Percentiles rank a stretch among this genome's conserved stretches.
These are phyloP conservation scores for Cinnamomum micranthum DNA, from an alignment of 164 flowering plant species.

Conservation along the genomic window DNA sequence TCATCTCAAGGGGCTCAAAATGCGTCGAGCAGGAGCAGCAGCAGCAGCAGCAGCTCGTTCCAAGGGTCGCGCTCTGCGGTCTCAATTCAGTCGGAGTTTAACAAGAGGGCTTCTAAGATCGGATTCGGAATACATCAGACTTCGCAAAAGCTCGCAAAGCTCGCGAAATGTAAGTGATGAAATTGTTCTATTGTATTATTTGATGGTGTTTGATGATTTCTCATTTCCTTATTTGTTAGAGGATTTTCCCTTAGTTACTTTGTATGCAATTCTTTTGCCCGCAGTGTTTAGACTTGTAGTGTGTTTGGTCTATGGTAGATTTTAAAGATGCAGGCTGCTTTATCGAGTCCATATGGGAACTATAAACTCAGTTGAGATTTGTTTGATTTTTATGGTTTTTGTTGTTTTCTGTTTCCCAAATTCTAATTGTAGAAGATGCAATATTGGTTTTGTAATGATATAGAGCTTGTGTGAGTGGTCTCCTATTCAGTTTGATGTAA, in stretches of 20 bases:
- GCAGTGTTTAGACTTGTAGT: neutral
- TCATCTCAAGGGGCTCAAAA: conserved; percentile 19
- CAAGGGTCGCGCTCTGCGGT: conserved; percentile 44
- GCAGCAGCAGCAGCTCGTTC: conserved; percentile 22
- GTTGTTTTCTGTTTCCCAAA: no score
- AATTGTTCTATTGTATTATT: neutral
- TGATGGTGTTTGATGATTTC: neutral
- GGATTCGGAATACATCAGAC: conserved; percentile 92
- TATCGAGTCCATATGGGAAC: no score
- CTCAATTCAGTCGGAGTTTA: conserved; percentile 84
- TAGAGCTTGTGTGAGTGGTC: no score
- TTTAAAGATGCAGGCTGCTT: no score
- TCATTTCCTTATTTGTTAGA: no score
- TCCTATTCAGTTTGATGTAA: no score
- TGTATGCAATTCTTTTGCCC: neutral
- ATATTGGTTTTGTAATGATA: no score
- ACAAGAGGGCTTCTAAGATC: conserved; percentile 82
- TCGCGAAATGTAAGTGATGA: conserved; percentile 75
- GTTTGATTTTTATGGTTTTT: no score
- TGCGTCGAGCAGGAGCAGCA: conserved; percentile 40
- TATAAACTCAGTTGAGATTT: no score
- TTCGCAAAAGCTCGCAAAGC: conserved; percentile 87
- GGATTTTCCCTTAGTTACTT: neutral
- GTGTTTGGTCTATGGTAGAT: no score
- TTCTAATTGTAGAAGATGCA: no score